Evolutionary conservation across 768 basidiomycete genomes (phyloP).

Genomic region (Rhodotorula diobovata): DNA sequence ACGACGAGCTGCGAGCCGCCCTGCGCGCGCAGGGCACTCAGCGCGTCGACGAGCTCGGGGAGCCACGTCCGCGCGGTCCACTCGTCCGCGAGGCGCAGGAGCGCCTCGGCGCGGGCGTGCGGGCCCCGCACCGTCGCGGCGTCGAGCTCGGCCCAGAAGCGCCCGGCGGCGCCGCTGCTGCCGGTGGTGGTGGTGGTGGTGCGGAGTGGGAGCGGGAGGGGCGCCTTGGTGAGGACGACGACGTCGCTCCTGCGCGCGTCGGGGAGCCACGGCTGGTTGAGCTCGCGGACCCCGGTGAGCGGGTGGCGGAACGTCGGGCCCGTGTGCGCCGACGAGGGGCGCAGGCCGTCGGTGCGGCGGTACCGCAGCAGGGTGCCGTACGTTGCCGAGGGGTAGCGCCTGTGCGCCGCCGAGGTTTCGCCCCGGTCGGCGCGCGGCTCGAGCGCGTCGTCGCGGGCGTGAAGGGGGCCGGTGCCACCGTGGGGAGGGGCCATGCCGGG

Average conservation of each 20-base stretch:
- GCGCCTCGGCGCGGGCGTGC: neutral
- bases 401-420: too few relatives aligned
- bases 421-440: too few relatives aligned
- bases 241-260: constrained; percentile 38
- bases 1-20: constrained; percentile 35
- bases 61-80: constrained; percentile 39
- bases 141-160: constrained; percentile 7
- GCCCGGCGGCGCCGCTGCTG: too few relatives aligned
- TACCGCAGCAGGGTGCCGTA: constrained; percentile 42
- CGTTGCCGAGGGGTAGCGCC: constrained; percentile 11
- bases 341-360: constrained; percentile 40
- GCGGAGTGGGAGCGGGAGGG: constrained; percentile 30
- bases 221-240: constrained; percentile 39
- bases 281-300: constrained; percentile 33
- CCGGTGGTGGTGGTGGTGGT: constrained; percentile 5
- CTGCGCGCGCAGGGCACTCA: constrained; percentile 18
- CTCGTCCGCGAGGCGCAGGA: constrained; percentile 26
- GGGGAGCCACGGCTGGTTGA: constrained; percentile 41
- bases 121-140: constrained; percentile 14
- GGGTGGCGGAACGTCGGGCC: constrained; percentile 34
- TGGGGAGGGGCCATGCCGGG: neutral
- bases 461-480: neutral
- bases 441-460: neutral
- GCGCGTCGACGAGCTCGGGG: constrained; percentile 39
- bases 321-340: constrained; percentile 17